Conservation (phyloP, 2,329 filamentous ascomycete genomes). For the Zasmidium angulare region DNA sequence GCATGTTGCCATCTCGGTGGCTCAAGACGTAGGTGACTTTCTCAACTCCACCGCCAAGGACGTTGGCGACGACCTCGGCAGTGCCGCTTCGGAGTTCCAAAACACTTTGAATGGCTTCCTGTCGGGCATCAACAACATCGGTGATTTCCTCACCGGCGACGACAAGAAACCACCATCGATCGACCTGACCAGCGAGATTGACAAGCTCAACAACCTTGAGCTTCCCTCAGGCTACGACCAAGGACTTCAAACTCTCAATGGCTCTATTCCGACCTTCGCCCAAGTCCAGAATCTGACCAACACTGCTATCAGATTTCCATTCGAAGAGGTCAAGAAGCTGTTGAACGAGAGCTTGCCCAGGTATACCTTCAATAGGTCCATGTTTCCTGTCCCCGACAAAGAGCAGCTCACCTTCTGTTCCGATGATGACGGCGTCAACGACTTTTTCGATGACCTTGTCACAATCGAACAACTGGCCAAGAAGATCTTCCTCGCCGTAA, state of each 20-base stretch:
- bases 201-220: constrained; percentile 67
- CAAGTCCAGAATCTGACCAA: constrained; percentile 81
- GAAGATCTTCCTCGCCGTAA: constrained; percentile 73
- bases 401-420: constrained; percentile 84
- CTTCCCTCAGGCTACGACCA: constrained; percentile 68
- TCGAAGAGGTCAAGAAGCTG: constrained; percentile 72
- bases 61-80: constrained; percentile 58
- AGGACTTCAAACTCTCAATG: constrained; percentile 68
- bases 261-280: constrained; percentile 77
- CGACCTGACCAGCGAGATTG: constrained; percentile 65
- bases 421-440: constrained; percentile 74
- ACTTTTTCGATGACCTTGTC: constrained; percentile 77
- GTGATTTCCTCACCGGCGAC: constrained; percentile 42
- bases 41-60: constrained; percentile 60
- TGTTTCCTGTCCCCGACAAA: constrained; percentile 83
- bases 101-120: constrained; percentile 59
- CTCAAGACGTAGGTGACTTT: constrained; percentile 60
- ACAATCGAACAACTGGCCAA: constrained; percentile 66
- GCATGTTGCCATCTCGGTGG: constrained; percentile 64
- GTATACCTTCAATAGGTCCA: constrained; percentile 74
- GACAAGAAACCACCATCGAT: constrained; percentile 52
- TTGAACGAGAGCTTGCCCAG: constrained; percentile 69
- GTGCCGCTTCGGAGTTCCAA: constrained; percentile 42
- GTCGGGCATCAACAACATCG: constrained; percentile 47
- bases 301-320: constrained; percentile 72